Evolutionary conservation across 768 basidiomycete genomes (phyloP).

Genomic region (Gloeostereum incarnatum): DNA sequence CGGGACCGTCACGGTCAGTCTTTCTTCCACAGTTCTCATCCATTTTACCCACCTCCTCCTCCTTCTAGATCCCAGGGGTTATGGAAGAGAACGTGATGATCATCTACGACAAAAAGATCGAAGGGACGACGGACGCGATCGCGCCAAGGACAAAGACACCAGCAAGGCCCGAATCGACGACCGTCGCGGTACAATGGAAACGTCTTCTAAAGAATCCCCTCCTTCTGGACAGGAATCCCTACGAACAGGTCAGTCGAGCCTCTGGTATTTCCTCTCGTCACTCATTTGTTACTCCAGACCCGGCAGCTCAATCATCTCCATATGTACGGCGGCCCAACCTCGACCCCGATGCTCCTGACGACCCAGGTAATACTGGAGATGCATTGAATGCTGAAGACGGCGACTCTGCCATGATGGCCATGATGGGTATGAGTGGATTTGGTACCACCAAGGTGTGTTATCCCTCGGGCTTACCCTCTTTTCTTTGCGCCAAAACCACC

Average conservation of each 20-base stretch:
- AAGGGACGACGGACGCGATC: slow-evolving; percentile 24
- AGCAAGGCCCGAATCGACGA: slow-evolving; percentile 25
- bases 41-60: too few species aligned
- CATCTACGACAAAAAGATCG: slow-evolving; percentile 26
- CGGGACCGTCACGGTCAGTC: slow-evolving; percentile 25
- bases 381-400: slow-evolving; percentile 51
- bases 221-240: not conserved
- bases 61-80: too few species aligned
- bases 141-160: slow-evolving; percentile 25
- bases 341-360: slow-evolving; percentile 36
- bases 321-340: slow-evolving; percentile 27
- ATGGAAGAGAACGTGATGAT: slow-evolving; percentile 30
- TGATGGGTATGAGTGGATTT: slow-evolving; percentile 87
- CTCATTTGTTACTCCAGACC: slow-evolving; percentile 9
- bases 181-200: slow-evolving; percentile 3
- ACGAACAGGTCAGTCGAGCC: slow-evolving; percentile 2
- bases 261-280: slow-evolving; percentile 7
- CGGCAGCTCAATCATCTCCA: too few species aligned
- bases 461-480: not conserved
- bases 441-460: slow-evolving; percentile 77
- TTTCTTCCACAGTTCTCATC: slow-evolving; percentile 1
- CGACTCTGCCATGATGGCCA: slow-evolving; percentile 75
- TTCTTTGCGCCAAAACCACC: slow-evolving; percentile 1
- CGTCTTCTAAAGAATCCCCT: not conserved
- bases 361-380: slow-evolving; percentile 38